Percentiles rank a stretch among this genome's conserved stretches.
Conservation (phyloP, 495 filamentous ascomycete species). For the Pyronema domesticum region DNA sequence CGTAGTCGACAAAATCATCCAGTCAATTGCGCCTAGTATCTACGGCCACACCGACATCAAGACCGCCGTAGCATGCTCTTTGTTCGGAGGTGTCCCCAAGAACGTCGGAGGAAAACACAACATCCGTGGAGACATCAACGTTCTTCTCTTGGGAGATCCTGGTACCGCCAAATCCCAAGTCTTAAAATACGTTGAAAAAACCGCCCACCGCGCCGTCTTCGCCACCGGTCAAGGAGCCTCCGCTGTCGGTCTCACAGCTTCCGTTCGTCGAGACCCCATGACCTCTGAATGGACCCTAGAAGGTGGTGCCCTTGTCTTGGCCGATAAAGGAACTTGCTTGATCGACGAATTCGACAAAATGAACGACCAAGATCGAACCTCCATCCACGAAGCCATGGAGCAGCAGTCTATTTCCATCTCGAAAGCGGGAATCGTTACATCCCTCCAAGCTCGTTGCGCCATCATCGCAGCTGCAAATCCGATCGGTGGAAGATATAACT, state of each 20-base stretch:
- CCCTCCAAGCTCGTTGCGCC: constrained; percentile 89
- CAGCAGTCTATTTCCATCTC: constrained; percentile 99
- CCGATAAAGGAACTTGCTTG: constrained; percentile 85
- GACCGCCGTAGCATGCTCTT: constrained; percentile 80
- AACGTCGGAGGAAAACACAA: constrained; percentile 67
- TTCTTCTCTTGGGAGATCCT: constrained; percentile 89
- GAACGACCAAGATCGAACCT: constrained; percentile 97
- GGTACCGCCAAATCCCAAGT: constrained; percentile 93
- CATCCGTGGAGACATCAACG: constrained; percentile 95
- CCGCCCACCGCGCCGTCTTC: constrained; percentile 91
- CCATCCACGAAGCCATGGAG: constrained; percentile 99
- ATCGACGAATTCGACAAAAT: constrained; percentile 99
- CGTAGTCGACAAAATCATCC: constrained; percentile 85
- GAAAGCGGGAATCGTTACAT: constrained; percentile 97
- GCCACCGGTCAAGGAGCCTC: constrained; percentile 95
- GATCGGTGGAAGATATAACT: constrained; percentile 90
- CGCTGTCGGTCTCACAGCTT: constrained; percentile 93
- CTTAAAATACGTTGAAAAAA: constrained; percentile 87
- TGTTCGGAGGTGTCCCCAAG: constrained; percentile 93
- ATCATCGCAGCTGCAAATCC: constrained; percentile 97
- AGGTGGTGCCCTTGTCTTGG: constrained; percentile 87
- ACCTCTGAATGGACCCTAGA: constrained; percentile 97
- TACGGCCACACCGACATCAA: constrained; percentile 97
- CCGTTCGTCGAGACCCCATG: constrained; percentile 85
- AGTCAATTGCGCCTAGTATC: constrained; percentile 90